Evolutionary conservation across 192 early-diverging fungal genomes (phyloP).

Genomic region (Rhizoclosmatium sp.): DNA sequence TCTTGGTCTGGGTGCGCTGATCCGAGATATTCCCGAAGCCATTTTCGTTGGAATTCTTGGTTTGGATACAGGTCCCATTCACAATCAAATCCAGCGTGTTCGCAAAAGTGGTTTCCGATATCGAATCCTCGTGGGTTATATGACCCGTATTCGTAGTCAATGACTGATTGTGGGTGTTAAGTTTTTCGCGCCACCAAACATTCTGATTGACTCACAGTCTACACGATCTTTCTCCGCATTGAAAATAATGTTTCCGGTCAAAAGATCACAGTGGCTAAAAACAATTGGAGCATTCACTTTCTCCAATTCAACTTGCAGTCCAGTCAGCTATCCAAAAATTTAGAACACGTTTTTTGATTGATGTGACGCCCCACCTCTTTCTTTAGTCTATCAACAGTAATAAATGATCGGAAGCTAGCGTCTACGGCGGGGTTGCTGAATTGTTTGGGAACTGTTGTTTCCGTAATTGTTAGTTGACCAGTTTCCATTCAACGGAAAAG

Average conservation of each 20-base stretch:
- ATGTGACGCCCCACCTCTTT: constrained; percentile 39
- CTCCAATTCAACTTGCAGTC: constrained; percentile 50
- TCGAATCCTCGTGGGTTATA: constrained; percentile 90
- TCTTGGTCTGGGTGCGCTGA: not conserved
- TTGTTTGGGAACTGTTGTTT: constrained; percentile 60
- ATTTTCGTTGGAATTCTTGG: constrained; percentile 72
- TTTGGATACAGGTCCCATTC: constrained; percentile 85
- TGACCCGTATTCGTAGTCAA: constrained; percentile 94
- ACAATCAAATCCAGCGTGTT: constrained; percentile 95
- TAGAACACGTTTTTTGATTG: not conserved
- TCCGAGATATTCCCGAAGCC: constrained; percentile 79
- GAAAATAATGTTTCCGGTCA: constrained; percentile 91
- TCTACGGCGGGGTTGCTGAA: constrained; percentile 67
- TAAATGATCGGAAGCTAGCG: constrained; percentile 52
- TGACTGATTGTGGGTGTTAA: constrained; percentile 43
- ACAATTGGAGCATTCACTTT: constrained; percentile 78
- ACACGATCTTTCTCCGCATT: constrained; percentile 56
- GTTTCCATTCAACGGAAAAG: not conserved
- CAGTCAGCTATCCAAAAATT: not conserved
- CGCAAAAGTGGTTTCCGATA: constrained; percentile 96
- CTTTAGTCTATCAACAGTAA: constrained; percentile 25
- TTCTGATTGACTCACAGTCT: constrained; percentile 28
- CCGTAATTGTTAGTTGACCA: no score
- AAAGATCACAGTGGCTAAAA: constrained; percentile 93
- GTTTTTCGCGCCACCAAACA: not conserved